Evolutionary conservation across 106 monocot species (phyloP).

Genomic region (Allium cepa): DNA sequence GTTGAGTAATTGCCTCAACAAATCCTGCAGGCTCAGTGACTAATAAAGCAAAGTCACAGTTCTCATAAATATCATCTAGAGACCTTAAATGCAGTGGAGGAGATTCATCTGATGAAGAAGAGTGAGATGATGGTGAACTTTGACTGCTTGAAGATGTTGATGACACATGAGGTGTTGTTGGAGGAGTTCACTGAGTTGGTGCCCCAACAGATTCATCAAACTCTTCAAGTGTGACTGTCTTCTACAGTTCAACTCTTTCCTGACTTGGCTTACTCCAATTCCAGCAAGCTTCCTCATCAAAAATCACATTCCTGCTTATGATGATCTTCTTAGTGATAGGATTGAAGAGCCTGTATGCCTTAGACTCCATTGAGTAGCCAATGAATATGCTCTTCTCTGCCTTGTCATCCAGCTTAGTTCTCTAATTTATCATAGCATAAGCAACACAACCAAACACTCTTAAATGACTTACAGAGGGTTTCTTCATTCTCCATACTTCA

Average conservation of each 20-base stretch:
- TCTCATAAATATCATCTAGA: neutral
- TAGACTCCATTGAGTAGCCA: neutral
- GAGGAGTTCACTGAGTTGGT: neutral
- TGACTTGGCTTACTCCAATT: no score
- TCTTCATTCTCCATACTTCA: neutral
- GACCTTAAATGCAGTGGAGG: neutral
- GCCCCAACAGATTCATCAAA: no score
- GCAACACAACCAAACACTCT: neutral
- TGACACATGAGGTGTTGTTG: constrained; percentile 1
- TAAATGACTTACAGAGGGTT: constrained; percentile 1
- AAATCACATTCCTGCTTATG: neutral
- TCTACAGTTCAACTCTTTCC: no score
- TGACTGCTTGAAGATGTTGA: constrained; percentile 2
- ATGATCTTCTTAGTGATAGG: neutral
- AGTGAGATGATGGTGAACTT: neutral
- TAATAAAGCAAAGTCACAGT: neutral
- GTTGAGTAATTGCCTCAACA: neutral
- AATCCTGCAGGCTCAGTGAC: neutral
- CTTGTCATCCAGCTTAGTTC: neutral
- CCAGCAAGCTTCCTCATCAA: neutral
- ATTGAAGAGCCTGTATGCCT: neutral
- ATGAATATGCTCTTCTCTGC: constrained; percentile 5
- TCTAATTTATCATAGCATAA: neutral
- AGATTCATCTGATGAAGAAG: neutral
- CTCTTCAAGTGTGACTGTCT: no score